Base-by-base conservation (phyloP, 2,329 filamentous ascomycete species). In the Colletotrichum sp. region DNA sequence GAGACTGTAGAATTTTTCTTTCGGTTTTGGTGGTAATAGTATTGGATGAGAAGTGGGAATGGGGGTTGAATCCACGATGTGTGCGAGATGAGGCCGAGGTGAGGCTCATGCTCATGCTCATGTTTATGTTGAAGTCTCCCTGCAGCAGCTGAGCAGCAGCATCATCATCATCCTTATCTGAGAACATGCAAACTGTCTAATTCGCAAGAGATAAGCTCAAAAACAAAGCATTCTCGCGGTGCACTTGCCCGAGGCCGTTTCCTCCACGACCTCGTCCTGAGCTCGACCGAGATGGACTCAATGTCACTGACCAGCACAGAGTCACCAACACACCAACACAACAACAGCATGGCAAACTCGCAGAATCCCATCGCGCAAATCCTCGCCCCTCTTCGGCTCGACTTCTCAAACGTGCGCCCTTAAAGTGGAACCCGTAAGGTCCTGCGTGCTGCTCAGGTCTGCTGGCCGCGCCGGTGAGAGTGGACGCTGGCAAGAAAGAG, bases 41-140 rank as follows among this genome's bases (percentile, higher is more conserved):
- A 18, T 61, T 51, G 47, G 38, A 70, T 70, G 58, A 65, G 70
- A 65, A 70, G 70, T 72, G 70, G 70, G 66, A 58, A 72, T 72
- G 13, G 57, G 57, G 29, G n/a, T 33, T 33, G 27, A 51, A 51
- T 51, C 36, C 36, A 29, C n/a, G 15, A 66, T 12, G 57, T 33
- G 57, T 61, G 51, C 58, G 33, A 57, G 43, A 62, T 47, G 66
- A 72, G 18, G 59, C 47, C 27, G 62, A 43, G 34, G 66, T 62
- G 27, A 47, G 43, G 24, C 31, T 67, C 31, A 24, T 62, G 36
- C 29, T 29, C 27, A 51, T 21, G 43, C 29, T 29, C 27, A 51
- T 21, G 43, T 13, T 51, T 1, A 1, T 51, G 43, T 27, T 27
- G 24, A 27, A 27, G 24, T 51, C 43, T 51, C n/a, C 43, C n/a